Evolutionary conservation across 768 basidiomycete species (phyloP), one percentile per base, ranked within the genome.

Genomic region (Tylopilus cervinicoccineus): DNA sequence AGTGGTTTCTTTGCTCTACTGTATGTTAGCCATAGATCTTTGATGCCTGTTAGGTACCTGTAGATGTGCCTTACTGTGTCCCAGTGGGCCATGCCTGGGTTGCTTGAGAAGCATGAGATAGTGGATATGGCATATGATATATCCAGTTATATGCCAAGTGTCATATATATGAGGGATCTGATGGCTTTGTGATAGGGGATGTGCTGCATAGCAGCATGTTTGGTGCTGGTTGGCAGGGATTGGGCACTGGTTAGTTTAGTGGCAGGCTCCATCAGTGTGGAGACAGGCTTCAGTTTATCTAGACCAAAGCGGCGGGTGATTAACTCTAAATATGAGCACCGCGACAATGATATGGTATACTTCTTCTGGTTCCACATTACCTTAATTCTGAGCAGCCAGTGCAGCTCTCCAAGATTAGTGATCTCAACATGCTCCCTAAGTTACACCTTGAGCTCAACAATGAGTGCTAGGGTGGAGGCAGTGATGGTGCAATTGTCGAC

Each of bases 211-310:
- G 33, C 38, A 0, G 59, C 54, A 9, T 52, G 43, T 1, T 65
- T 63, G 12, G 52, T 43, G 4, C 52, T 48, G 6, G 54, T 60
- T 1, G 34, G 24, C 0, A 58, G 68, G 12, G 47, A 70, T 41
- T 57, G 64, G 0, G 24, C 40, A 1, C 24, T 53, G 0, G 55
- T 51, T 1, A 71, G 57, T 6, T 54, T 60, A 0, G 60, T 26
- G 41, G 53, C 20, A n/a, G 59, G 49, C 26, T 71, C 69, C 64
- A 72, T 68, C 0, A 68, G 69, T 1, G 57, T 67, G 0, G 53
- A 49, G 32, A 68, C 51, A 0, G 64, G 56, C 8, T 66, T 61
- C 7, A 54, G 28, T 0, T 64, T 50, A 0, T 53, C 44, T 23
- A 71, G 60, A 10, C 57, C 54, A 49, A 69, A 72, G 3, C 53